Base-by-base conservation (phyloP, 192 early-diverging fungal species). In the Lunasporangiospora selenospora region DNA sequence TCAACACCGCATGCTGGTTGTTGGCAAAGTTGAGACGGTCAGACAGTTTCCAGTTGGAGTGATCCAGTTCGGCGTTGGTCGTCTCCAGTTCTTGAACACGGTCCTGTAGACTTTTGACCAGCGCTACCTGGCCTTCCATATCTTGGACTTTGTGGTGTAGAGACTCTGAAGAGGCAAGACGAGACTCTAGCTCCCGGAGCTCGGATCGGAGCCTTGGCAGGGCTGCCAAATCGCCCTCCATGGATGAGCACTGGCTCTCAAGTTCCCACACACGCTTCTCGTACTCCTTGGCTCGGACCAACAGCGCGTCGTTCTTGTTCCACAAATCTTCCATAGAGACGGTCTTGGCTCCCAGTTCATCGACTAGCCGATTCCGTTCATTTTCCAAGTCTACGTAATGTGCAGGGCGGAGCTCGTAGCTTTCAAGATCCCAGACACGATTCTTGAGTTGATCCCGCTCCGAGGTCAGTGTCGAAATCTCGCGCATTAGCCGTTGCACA, bases 251-350 rank as follows among this genome's bases (percentile, higher is more conserved):
- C 39, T 73, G 69, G 8, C 54, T 48, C 27, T 73, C 69, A 0
- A 73, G 55, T 23, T 73, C 69, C 69, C 69, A 73, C 10, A 73
- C 69, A 37, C 67, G 67, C 34, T 73, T 73, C 47, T 73, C 67
- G 43, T 73, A 73, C 9, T 73, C 69, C 37, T 51, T 63, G 33
- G 69, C 69, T 7, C 69, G 69, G 30, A 73, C 47, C 59, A 58
- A 63, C 36, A 73, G 36, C 12, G 41, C 61, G 16, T 73, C 69
- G 37, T 73, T 73, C 49, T 73, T 73, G 40, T 73, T 73, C 69
- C 69, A 73, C 16, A 73, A 49, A 11, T 73, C 69, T 37, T 73
- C 69, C 61, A 62, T 73, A 6, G 69, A 59, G 23, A 73, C 69
- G 0, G 69, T 73, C 45, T 73, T 73, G 32, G 40, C 53, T 4